These are phyloP conservation scores for Pilobolus umbonatus DNA, from an alignment of 192 early-diverging fungal genomes.

Conservation along the genomic window DNA sequence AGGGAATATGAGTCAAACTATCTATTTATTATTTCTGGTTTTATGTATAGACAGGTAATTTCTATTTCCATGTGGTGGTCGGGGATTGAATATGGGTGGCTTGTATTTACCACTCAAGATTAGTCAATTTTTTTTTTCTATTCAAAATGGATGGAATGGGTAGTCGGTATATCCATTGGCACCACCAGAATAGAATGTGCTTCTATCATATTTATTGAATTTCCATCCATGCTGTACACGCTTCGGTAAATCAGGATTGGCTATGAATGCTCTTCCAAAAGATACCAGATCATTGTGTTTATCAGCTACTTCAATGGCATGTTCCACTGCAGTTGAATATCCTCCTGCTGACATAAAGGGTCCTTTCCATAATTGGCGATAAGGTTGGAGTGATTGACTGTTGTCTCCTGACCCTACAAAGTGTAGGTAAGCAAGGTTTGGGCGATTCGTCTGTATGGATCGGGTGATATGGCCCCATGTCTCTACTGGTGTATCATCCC, in stretches of 20 bases:
- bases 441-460: constrained; percentile 22
- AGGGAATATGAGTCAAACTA: too few species aligned
- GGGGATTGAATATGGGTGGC: too few species aligned
- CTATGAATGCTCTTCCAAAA: constrained; percentile 27
- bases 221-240: constrained; percentile 10
- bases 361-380: constrained; percentile 20
- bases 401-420: constrained; percentile 15
- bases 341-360: constrained; percentile 25
- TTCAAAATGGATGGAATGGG: too few species aligned
- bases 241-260: constrained; percentile 31
- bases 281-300: constrained; percentile 18
- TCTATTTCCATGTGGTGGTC: too few species aligned
- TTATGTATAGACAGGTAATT: too few species aligned
- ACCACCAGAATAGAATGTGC: constrained; percentile 17
- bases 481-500: constrained; percentile 18
- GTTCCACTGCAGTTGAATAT: background rate
- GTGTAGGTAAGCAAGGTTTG: constrained; percentile 32
- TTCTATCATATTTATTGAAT: constrained; percentile 24
- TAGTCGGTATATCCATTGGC: constrained; percentile 30
- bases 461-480: constrained; percentile 26
- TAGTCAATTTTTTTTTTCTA: too few species aligned
- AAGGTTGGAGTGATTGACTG: constrained; percentile 9
- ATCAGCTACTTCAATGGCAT: constrained; percentile 11
- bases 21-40: too few species aligned
- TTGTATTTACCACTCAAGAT: too few species aligned